Base-by-base conservation (phyloP, 345 rosid genomes). In the Cardiospermum halicacabum region DNA sequence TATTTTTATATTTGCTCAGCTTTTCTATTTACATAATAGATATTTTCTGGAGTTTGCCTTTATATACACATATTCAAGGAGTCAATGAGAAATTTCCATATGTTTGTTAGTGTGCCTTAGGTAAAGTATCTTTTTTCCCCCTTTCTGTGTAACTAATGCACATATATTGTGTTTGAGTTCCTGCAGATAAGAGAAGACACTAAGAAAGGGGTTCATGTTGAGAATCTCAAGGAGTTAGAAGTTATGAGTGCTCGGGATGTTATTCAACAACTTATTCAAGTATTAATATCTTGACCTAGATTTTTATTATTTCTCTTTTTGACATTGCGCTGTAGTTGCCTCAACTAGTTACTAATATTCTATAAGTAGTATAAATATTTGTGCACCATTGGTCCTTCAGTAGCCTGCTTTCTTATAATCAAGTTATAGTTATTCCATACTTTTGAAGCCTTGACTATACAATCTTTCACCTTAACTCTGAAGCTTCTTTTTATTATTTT, bases 141-240 rank as follows among this genome's bases (percentile, higher is more conserved):
- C 6, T 49, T 49, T 25, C 18, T 53, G 3, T 54, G 11, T n/a
- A n/a, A 8, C 51, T 48, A 19, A 42, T 50, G 59, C 50, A 51
- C 61, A 56, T 39, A 49, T 11, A 12, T 8, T 47, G 19, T 47
- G 19, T 31, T 36, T 50, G 18, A 22, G 30, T 21, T 39, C 25
- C 56, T 45, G 49, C 82, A 95, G 99, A 77, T 95, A 71, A 83
- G 99, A 75, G 99, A 95, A 77, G 99, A 95, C 70, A 81, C 72
- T 30, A 95, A 83, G 81, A 91, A 87, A 80, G 99, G 97, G 49
- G 81, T 95, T 59, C 78, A 95, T 75, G 99, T 95, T 34, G 99
- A 95, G 70, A 91, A 86, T 76, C 80, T 91, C 5, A 95, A 84
- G 82, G 99, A 95, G 84, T 79, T 85, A 61, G 96, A 89, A 78